Base-by-base conservation (phyloP, 2,329 filamentous ascomycete species). In the Orbilia quercus region DNA sequence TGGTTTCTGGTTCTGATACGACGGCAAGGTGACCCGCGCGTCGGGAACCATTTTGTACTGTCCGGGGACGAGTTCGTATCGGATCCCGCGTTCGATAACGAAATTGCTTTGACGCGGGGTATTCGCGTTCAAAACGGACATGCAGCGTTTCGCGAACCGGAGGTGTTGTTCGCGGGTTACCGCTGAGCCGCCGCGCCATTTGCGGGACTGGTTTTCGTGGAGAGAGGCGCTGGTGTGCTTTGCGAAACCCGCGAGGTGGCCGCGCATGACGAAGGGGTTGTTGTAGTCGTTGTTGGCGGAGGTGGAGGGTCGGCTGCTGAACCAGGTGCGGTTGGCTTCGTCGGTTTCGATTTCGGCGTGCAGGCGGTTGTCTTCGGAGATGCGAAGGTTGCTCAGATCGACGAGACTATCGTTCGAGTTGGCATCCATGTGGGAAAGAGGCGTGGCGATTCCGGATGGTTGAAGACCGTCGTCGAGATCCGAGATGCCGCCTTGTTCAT, bases 91-190 rank as follows among this genome's bases (percentile, higher is more conserved):
- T 22, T 75, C 63, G n/a, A 79, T 75, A 14, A 79, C 65, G 47
- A 77, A 76, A 45, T 79, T 75, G 58, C 74, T 78, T 54, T 76
- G 75, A 23, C 78, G 66, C 5, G 77, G 78, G 7, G 78, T 50
- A 59, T 78, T 75, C 18, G 74, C 75, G 16, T 71, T 75, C 5
- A 79, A 74, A 7, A 77, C 73, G 31, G 77, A 71, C 77, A 78
- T 77, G 58, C 78, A 79, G 9, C 77, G 64, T 47, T 76, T 75
- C 14, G 76, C 76, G 44, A 77, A 79, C 2, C 77, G 75, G 55
- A 78, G 63, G 45, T 78, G 75, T 36, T 76, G 76, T 36, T 77
- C 76, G 1, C 55, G 62, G 12, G 76, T 78, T 20, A 75, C 36
- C 9, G 57, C 60, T 11, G 74, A 58, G 1, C 55, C 64, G 9